Evolutionary conservation across 345 rosid species (phyloP), one percentile per base, ranked within the genome.

Genomic region (Eucalyptus curtisii): DNA sequence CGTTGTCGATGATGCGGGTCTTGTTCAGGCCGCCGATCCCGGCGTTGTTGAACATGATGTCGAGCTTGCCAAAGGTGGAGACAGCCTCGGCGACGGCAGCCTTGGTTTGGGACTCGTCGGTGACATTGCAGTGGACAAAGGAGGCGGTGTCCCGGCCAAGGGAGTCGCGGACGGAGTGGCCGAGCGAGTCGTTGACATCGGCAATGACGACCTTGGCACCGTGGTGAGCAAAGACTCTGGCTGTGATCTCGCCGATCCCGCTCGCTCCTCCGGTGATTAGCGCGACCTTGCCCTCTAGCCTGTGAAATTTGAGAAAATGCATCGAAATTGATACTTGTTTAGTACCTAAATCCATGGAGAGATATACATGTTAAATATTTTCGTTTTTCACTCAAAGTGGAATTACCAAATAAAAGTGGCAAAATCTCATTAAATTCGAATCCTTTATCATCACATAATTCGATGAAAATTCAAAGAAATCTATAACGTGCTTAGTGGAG

Each of bases 1-100:
- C 88, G 24, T 91, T 87, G 91, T 94, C 94, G 27, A 91, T 79
- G 55, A 94, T 93, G 45, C 92, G 90, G 40, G 86, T 33, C 61
- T 89, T 90, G 90, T 87, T 87, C 6, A 27, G 24, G 33, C 88
- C 93, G 5, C 49, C 53, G 40, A 91, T 91, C 89, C 94, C 93
- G 3, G 93, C 95, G 9, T 93, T 93, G 91, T 92, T 92, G 91
- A 91, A 90, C 95, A 92, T 91, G 49, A 91, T 87, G 90, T 92
- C 94, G 4, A 92, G 91, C 90, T 91, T 92, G 33, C 94, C 93
- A n/a, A 91, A 71, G n/a, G 84, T 81, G 8, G 91, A 68, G 59
- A 94, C 92, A 6, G 92, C 89, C 44, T 12, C 57, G 88, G 89
- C 91, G 10, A 93, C 91, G 7, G 91, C 91, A 13, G 52, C 87